A percentile compares a stretch with the other conserved stretches of the same genome.
Evolutionary conservation across 1,139 yeast species (phyloP).

Genomic region (Chernovozyma sophiae-reginae): DNA sequence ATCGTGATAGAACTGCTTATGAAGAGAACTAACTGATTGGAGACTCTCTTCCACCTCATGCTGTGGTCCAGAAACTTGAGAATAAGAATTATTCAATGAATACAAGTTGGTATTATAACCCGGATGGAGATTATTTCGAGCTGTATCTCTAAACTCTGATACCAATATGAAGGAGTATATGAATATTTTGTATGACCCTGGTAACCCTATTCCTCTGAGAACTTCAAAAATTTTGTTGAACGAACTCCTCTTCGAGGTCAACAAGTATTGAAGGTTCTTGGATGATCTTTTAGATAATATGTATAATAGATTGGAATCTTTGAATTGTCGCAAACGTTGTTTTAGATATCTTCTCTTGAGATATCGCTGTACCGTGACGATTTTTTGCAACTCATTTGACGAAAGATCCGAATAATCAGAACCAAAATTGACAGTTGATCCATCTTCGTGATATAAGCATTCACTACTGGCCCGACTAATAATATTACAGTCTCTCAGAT

Average conservation of each 20-base stretch:
- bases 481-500: too few species aligned
- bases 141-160: conserved; percentile 20
- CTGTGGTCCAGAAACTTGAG: too few species aligned
- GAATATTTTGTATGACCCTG: conserved; percentile 13
- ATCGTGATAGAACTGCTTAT: too few species aligned
- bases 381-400: background rate
- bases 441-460: background rate
- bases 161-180: conserved; percentile 23
- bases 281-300: conserved; percentile 1
- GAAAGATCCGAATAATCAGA: background rate
- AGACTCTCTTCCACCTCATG: too few species aligned
- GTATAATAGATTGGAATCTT: conserved; percentile 2
- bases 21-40: background rate
- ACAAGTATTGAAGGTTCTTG: conserved; percentile 1
- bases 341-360: background rate
- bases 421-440: background rate
- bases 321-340: background rate
- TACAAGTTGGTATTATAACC: conserved; percentile 23
- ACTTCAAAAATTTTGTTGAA: conserved; percentile 9
- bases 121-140: conserved; percentile 16
- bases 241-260: conserved; percentile 5
- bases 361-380: background rate
- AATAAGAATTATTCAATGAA: background rate
- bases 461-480: too few species aligned
- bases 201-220: conserved; percentile 11